A percentile compares a stretch with the other conserved stretches of the same genome.
Conservation (phyloP, 2,329 filamentous ascomycete species). For the Calonectria hawksworthii region DNA sequence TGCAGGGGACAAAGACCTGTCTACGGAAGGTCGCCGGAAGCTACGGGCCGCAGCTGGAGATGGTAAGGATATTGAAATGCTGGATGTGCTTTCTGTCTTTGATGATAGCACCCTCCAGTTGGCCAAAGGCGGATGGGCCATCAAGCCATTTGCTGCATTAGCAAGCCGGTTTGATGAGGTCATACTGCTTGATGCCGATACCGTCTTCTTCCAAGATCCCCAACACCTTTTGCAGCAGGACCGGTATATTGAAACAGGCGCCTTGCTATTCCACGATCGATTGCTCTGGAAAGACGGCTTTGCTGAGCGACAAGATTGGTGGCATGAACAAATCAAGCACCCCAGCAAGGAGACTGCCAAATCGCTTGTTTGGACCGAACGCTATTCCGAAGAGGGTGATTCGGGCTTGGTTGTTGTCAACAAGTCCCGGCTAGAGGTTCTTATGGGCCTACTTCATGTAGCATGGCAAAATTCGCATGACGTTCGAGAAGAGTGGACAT, state of each 20-base stretch:
- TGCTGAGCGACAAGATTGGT: conserved; percentile 54
- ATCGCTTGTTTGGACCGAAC: conserved; percentile 55
- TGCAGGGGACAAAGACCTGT: conserved; percentile 52
- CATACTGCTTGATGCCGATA: conserved; percentile 56
- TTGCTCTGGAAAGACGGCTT: conserved; percentile 54
- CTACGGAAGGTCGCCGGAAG: conserved; percentile 38
- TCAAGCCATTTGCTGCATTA: conserved; percentile 57
- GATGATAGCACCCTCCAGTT: conserved; percentile 49
- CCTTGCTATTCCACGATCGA: conserved; percentile 58
- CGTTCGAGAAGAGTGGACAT: conserved; percentile 57
- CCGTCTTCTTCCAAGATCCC: conserved; percentile 55
- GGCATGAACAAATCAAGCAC: conserved; percentile 52
- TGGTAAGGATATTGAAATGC: conserved; percentile 43
- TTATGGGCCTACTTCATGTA: conserved; percentile 57
- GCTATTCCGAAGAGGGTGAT: conserved; percentile 58
- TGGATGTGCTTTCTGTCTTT: conserved; percentile 52
- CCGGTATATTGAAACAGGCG: conserved; percentile 50
- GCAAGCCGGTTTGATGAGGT: conserved; percentile 54
- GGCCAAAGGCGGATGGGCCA: conserved; percentile 53
- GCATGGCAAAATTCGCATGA: conserved; percentile 60
- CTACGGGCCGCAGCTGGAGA: conserved; percentile 40
- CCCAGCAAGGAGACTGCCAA: conserved; percentile 50
- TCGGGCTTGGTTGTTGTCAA: conserved; percentile 58
- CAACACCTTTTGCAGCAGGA: conserved; percentile 50
- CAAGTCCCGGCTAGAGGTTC: conserved; percentile 53